Percentiles rank a stretch among this genome's conserved stretches.
These are phyloP conservation scores for Debaryomyces sp. DNA, from an alignment of 1,139 yeast genomes.

Conservation along the genomic window DNA sequence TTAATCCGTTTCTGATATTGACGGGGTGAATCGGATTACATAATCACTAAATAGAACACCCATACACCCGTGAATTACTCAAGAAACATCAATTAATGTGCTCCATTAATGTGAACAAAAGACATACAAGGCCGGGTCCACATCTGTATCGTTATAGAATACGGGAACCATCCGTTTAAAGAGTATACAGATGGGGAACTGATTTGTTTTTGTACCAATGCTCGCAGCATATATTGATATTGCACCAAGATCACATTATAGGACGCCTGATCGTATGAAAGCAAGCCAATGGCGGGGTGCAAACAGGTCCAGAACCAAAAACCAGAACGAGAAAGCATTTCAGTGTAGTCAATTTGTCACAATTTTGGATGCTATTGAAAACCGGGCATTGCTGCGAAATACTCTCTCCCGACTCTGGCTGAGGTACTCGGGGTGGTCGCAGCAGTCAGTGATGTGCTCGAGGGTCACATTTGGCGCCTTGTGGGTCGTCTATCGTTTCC, in stretches of 20 bases:
- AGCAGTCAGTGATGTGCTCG: background rate
- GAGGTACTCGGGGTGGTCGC: too few relatives aligned
- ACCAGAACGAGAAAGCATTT: background rate
- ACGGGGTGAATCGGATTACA: background rate
- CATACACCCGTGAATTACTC: too few relatives aligned
- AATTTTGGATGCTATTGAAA: background rate
- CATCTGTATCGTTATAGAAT: background rate
- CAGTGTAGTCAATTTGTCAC: background rate
- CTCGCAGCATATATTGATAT: too few relatives aligned
- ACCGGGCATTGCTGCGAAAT: background rate
- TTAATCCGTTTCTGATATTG: constrained; percentile 4
- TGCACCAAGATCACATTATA: too few relatives aligned
- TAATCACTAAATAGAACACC: background rate
- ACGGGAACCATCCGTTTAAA: background rate
- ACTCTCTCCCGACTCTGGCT: too few relatives aligned
- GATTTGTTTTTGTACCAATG: background rate
- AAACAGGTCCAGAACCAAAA: too few relatives aligned
- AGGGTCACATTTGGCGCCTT: background rate
- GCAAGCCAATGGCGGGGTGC: too few relatives aligned
- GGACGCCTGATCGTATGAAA: too few relatives aligned
- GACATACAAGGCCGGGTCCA: background rate
- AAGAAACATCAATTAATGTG: too few relatives aligned
- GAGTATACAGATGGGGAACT: background rate
- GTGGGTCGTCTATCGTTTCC: too few relatives aligned
- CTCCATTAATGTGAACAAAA: background rate